Evolutionary conservation across 208 protist genomes (phyloP).

Genomic region (Leishmania tarentolae): DNA sequence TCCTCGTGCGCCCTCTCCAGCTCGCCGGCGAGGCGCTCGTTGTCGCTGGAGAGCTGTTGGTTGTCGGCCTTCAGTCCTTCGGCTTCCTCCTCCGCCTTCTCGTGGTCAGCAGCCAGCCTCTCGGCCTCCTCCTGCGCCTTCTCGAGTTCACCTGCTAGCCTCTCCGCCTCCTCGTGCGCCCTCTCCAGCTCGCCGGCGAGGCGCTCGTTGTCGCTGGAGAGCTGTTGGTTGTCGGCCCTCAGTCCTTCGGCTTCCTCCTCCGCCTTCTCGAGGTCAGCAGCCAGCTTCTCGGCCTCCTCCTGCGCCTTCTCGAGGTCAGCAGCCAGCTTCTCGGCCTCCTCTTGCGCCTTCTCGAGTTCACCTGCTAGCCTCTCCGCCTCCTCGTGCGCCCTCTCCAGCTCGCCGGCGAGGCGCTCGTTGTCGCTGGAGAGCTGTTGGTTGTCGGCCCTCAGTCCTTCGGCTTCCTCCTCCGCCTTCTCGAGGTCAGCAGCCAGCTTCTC

Average conservation of each 20-base stretch:
- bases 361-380: too few relatives aligned
- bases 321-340: too few relatives aligned
- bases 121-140: background rate
- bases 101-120: background rate
- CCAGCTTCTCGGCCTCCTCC: slow-evolving; percentile 28
- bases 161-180: slow-evolving; percentile 23
- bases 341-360: too few relatives aligned
- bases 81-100: background rate
- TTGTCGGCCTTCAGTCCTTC: background rate
- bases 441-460: too few relatives aligned
- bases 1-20: background rate
- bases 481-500: too few relatives aligned
- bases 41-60: background rate
- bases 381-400: too few relatives aligned
- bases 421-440: too few relatives aligned
- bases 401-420: too few relatives aligned
- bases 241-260: slow-evolving; percentile 13
- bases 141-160: slow-evolving; percentile 1
- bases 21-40: background rate
- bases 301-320: background rate
- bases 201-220: slow-evolving; percentile 29
- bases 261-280: slow-evolving; percentile 31
- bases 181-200: slow-evolving; percentile 32
- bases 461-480: too few relatives aligned
- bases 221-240: background rate